Conservation (phyloP, 441 rosid species). For the Capsella rubella region DNA sequence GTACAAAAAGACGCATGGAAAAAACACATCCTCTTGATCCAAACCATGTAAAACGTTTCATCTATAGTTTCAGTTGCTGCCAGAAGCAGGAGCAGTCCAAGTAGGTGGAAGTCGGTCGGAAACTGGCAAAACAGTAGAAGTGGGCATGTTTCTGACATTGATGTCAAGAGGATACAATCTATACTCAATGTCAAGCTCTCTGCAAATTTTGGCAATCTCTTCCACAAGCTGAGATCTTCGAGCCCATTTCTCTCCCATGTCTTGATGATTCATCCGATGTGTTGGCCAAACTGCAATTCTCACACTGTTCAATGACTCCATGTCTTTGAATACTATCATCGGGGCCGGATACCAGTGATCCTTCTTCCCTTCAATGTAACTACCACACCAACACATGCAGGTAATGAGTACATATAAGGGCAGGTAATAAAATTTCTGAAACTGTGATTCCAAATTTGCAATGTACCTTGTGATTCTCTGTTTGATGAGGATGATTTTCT, state of each 20-base stretch:
- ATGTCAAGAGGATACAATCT: constrained; percentile 63
- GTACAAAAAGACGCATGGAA: neutral
- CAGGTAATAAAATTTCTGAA: neutral
- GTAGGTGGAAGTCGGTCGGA: constrained; percentile 59
- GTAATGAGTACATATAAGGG: neutral
- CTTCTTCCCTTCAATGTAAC: constrained; percentile 59
- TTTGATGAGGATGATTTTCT: constrained; percentile 61
- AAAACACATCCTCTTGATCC: constrained; percentile 11
- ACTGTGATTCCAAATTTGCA: constrained; percentile 1
- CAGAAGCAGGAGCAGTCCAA: constrained; percentile 48
- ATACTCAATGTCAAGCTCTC: constrained; percentile 62
- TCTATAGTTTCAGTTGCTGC: constrained; percentile 35
- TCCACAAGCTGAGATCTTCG: constrained; percentile 65
- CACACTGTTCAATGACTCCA: constrained; percentile 60
- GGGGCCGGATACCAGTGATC: constrained; percentile 64
- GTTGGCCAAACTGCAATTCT: constrained; percentile 63
- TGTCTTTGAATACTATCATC: constrained; percentile 57
- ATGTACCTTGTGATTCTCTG: constrained; percentile 66
- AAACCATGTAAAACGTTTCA: constrained; percentile 2
- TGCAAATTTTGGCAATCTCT: constrained; percentile 64
- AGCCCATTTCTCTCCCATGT: constrained; percentile 63
- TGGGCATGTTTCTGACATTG: constrained; percentile 54
- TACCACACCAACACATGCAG: constrained; percentile 28
- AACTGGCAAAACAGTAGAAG: constrained; percentile 41
- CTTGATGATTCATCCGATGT: constrained; percentile 68